Evolutionary conservation across 768 basidiomycete species (phyloP).

Genomic region (Xerocomus brunneocitrinus): DNA sequence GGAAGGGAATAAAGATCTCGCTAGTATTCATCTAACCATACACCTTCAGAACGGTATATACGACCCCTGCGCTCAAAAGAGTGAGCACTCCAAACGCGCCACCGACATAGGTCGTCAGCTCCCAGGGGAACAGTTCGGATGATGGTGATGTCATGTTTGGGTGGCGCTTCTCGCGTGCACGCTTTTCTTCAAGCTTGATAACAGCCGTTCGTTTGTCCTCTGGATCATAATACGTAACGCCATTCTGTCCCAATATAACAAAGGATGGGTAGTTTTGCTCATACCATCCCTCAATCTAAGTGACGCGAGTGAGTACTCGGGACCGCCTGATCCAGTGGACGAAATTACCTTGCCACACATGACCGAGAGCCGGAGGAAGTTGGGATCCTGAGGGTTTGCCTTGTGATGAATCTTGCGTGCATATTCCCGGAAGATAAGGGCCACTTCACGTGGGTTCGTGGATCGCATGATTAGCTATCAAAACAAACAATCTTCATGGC

Average conservation of each 20-base stretch:
- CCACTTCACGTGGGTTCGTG: slow-evolving; percentile 88
- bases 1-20: no score
- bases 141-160: slow-evolving; percentile 4
- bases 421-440: slow-evolving; percentile 81
- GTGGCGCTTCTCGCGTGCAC: slow-evolving; percentile 30
- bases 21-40: slow-evolving; percentile 7
- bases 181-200: slow-evolving; percentile 41
- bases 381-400: slow-evolving; percentile 77
- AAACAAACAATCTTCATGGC: not conserved
- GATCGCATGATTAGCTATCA: slow-evolving; percentile 84
- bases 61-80: slow-evolving; percentile 18
- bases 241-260: slow-evolving; percentile 37
- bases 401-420: slow-evolving; percentile 80
- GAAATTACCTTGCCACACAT: slow-evolving; percentile 72
- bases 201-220: slow-evolving; percentile 56
- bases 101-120: slow-evolving; percentile 27
- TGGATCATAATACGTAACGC: slow-evolving; percentile 37
- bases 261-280: slow-evolving; percentile 95
- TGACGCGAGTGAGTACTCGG: slow-evolving; percentile 5
- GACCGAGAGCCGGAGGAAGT: slow-evolving; percentile 76
- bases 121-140: slow-evolving; percentile 24
- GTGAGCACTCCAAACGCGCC: slow-evolving; percentile 27
- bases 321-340: not conserved
- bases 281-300: slow-evolving; percentile 87
- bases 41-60: slow-evolving; percentile 24